Conservation (phyloP, 2,329 filamentous ascomycete genomes). For the Coniella lustricola region DNA sequence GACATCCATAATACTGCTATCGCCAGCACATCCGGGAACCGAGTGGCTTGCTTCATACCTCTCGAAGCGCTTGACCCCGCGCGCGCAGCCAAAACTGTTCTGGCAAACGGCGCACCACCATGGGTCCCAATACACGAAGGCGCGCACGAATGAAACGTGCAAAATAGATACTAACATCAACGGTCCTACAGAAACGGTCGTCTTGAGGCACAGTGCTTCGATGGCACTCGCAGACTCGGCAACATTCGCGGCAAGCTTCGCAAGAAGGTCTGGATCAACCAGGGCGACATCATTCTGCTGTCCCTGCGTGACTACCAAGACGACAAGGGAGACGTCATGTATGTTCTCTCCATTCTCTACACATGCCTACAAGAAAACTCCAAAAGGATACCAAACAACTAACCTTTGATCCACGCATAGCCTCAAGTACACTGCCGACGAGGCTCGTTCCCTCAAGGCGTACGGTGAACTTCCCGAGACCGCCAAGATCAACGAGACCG, state of each 20-base stretch:
- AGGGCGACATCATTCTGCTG: conserved; percentile 86
- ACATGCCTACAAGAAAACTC: background rate
- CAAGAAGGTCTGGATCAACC: conserved; percentile 99
- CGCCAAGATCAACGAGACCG: conserved; percentile 99
- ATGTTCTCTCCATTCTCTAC: background rate
- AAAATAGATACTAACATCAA: background rate
- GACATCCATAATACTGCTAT: background rate
- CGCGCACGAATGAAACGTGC: background rate
- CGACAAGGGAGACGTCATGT: conserved; percentile 82
- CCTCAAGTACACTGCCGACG: conserved; percentile 92
- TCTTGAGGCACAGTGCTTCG: conserved; percentile 89
- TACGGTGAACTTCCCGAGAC: conserved; percentile 96
- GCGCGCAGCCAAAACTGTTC: too few species aligned
- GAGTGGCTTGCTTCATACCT: background rate
- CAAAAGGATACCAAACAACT: background rate
- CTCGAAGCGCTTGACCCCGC: too few species aligned
- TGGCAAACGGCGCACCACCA: too few species aligned
- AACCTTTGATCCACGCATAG: background rate
- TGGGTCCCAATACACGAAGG: too few species aligned
- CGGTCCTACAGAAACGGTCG: conserved; percentile 58
- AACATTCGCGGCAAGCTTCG: conserved; percentile 80
- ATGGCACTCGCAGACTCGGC: conserved; percentile 75
- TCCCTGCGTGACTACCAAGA: conserved; percentile 80
- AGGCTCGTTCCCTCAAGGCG: conserved; percentile 89
- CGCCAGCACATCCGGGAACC: background rate